Evolutionary conservation across 352 stramenopile genomes (phyloP).

Genomic region (Phytophthora megakarya): DNA sequence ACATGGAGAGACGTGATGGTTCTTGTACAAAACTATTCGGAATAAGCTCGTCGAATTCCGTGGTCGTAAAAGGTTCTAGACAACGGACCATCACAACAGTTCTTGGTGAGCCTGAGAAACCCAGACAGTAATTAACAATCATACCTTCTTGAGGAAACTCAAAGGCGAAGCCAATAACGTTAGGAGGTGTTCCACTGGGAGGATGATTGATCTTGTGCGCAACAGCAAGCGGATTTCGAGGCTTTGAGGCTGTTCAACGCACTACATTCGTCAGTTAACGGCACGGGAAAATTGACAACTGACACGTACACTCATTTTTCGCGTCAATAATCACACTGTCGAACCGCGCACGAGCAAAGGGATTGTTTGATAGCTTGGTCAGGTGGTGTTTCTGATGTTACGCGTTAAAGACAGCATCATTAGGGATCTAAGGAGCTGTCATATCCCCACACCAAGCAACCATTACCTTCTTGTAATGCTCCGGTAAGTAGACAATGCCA

Average conservation of each 20-base stretch:
- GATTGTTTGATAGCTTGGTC: constrained; percentile 74
- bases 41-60: constrained; percentile 69
- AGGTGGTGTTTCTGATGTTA: constrained; percentile 53
- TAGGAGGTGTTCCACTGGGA: constrained; percentile 62
- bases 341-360: constrained; percentile 78
- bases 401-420: neutral
- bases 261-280: constrained; percentile 13
- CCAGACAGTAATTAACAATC: neutral
- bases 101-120: neutral
- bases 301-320: constrained; percentile 70
- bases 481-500: constrained; percentile 79
- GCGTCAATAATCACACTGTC: constrained; percentile 89
- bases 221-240: constrained; percentile 71
- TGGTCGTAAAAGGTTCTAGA: constrained; percentile 69
- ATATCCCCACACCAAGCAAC: neutral
- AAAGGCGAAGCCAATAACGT: constrained; percentile 83
- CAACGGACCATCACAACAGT: neutral
- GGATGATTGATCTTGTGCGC: constrained; percentile 90
- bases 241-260: constrained; percentile 48
- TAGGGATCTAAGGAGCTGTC: neutral
- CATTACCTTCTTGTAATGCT: constrained; percentile 85
- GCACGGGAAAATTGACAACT: neutral
- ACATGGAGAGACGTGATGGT: constrained; percentile 81
- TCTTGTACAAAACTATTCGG: constrained; percentile 84
- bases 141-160: constrained; percentile 78